Evolutionary conservation across 768 basidiomycete species (phyloP), one percentile per base, ranked within the genome.

Genomic region (Boletus rufocinnamomeus): DNA sequence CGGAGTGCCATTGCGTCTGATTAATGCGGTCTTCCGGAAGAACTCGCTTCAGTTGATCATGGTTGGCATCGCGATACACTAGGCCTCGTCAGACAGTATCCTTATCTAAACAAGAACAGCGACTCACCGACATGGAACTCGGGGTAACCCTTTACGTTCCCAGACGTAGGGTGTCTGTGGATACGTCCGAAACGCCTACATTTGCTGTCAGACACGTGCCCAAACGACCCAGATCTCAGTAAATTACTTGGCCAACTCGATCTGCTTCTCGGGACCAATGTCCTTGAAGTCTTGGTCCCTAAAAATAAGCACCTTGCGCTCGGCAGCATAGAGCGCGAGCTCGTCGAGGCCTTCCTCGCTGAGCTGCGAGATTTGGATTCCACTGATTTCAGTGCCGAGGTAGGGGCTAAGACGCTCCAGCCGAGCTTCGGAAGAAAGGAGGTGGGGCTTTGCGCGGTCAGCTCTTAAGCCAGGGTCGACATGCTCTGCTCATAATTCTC

Each of bases 281-380:
- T 84, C 82, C 71, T 83, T 84, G 73, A 85, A 84, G 68, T 85
- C 80, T 61, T 85, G 84, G 69, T 85, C 78, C 21, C 84, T 78
- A 76, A 84, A 83, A 7, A 84, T 50, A 11, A 85, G 66, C 35
- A 84, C 75, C 68, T 82, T 84, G 45, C 82, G 67, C 69, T 84
- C 79, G 1, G 81, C 84, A 38, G 80, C 73, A 57, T 74, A 77
- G 6, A 84, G 73, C 6, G 81, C 82, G 32, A 83, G 77, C 62
- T 83, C 82, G 60, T 84, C 77, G 7, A 84, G 75, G 1, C 83
- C 84, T 52, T 79, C 82, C 44, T 77, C 74, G 58, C 71, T 72
- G 49, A 85, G 77, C 58, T 83, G 70, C 9, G 82, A 84, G 54
- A 85, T 72, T 61, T 84, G 83, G 7, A 85, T 72, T 2, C 81